phyloP scores from a whole-genome alignment of 805 yeast genomes.

The Candida lessepsii region DNA sequence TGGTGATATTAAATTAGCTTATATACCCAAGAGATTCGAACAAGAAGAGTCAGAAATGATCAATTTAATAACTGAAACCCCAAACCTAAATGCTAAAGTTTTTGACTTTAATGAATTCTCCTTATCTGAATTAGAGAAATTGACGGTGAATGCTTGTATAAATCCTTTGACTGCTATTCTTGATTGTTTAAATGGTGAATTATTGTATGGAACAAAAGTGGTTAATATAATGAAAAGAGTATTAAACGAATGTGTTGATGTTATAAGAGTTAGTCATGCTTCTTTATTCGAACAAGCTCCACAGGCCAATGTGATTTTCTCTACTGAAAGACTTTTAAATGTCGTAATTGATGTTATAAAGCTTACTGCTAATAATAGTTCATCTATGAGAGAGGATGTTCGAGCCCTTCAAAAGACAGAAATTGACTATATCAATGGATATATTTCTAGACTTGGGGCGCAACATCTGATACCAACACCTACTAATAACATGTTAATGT shows the following conservation, averaged over 20 bases:
- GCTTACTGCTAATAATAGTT: conserved; percentile 54
- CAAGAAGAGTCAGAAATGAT: conserved; percentile 12
- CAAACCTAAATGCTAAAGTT: conserved; percentile 5
- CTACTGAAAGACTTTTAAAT: conserved; percentile 32
- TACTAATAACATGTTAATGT: conserved; percentile 45
- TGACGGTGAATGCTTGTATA: conserved; percentile 77
- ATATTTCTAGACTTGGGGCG: conserved; percentile 56
- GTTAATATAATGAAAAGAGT: conserved; percentile 37
- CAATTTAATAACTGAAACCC: background rate
- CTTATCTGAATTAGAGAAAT: conserved; percentile 51
- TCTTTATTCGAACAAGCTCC: conserved; percentile 24
- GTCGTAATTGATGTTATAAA: conserved; percentile 29
- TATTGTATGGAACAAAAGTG: conserved; percentile 42
- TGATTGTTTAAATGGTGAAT: conserved; percentile 76
- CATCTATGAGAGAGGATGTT: conserved; percentile 74
- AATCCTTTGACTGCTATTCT: conserved; percentile 80
- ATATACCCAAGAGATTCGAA: conserved; percentile 43
- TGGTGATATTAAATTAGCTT: conserved; percentile 61
- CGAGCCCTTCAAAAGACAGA: conserved; percentile 61
- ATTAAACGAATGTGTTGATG: conserved; percentile 45
- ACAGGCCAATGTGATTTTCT: conserved; percentile 29
- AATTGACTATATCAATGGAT: conserved; percentile 82
- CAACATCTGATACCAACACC: conserved; percentile 43
- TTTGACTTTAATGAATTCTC: conserved; percentile 5
- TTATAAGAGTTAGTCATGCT: conserved; percentile 34